phyloP scores from a whole-genome alignment of 2,329 filamentous ascomycete species.

The Dryadomyces quercus-mongolicae region DNA sequence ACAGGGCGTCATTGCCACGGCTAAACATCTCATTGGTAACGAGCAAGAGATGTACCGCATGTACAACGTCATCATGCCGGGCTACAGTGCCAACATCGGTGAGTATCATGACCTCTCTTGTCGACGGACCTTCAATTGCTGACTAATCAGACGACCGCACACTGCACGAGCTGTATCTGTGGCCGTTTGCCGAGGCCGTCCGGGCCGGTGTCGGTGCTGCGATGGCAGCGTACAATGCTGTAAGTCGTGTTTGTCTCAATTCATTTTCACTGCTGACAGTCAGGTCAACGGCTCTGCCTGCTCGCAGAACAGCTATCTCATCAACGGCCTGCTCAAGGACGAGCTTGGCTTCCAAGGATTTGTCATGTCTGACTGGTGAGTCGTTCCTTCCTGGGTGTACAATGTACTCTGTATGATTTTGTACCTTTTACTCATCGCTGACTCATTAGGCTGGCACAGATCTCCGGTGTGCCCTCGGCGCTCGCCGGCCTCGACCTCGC shows the following conservation, averaged over 20 bases:
- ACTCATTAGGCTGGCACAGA: conserved; percentile 47
- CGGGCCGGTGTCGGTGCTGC: conserved; percentile 51
- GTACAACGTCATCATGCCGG: conserved; percentile 38
- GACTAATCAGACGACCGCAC: conserved; percentile 51
- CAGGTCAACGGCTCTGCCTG: conserved; percentile 70
- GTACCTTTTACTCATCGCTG: neutral
- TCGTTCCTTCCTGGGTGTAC: neutral
- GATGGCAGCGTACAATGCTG: conserved; percentile 56
- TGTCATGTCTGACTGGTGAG: conserved; percentile 63
- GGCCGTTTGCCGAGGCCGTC: conserved; percentile 67
- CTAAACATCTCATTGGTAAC: conserved; percentile 65
- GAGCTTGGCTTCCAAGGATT: conserved; percentile 76
- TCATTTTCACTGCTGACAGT: neutral
- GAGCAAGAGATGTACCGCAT: conserved; percentile 57
- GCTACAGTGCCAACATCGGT: conserved; percentile 44
- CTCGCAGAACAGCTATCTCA: conserved; percentile 66
- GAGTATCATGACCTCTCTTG: conserved; percentile 5
- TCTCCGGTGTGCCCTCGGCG: conserved; percentile 60
- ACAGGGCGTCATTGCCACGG: conserved; percentile 70
- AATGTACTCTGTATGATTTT: neutral
- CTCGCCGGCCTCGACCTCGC: conserved; percentile 60
- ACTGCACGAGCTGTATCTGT: conserved; percentile 64
- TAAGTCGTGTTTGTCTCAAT: neutral
- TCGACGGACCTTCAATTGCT: too few species aligned
- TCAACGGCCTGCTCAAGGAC: conserved; percentile 66